phyloP scores from a whole-genome alignment of 371 early-diverging fungal species.

The Amoeboaphelidium protococcarum region DNA sequence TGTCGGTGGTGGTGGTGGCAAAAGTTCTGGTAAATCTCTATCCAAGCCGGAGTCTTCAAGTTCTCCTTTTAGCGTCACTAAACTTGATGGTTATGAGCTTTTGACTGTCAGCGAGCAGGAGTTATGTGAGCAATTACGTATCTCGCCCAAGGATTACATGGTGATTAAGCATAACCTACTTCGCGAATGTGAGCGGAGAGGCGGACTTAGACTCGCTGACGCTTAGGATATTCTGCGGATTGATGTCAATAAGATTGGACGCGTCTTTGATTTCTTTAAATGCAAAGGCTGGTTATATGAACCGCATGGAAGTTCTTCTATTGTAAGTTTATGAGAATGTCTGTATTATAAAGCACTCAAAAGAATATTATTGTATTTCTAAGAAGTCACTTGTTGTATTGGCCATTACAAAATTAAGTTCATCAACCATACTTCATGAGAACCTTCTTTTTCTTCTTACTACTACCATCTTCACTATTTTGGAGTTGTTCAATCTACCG shows the following conservation, averaged over 20 bases:
- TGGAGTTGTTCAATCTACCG: no score
- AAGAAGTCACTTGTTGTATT: no score
- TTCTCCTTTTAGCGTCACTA: conserved; percentile 34
- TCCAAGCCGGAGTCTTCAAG: not conserved
- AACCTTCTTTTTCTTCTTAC: no score
- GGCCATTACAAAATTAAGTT: no score
- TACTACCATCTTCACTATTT: no score
- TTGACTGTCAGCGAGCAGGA: conserved; percentile 45
- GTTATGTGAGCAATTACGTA: conserved; percentile 48
- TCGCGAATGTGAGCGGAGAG: conserved; percentile 44
- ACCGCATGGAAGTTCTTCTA: no score
- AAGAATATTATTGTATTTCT: no score
- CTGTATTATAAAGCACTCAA: no score
- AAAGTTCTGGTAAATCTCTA: conserved; percentile 8
- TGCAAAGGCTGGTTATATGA: conserved; percentile 53
- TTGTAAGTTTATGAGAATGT: no score
- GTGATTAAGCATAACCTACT: conserved; percentile 66
- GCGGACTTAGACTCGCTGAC: conserved; percentile 36
- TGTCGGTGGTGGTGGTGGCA: conserved; percentile 8
- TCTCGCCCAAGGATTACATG: conserved; percentile 60
- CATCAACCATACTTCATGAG: no score
- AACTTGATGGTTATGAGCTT: conserved; percentile 59
- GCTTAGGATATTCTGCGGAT: conserved; percentile 56
- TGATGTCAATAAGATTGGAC: conserved; percentile 54
- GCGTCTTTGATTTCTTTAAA: conserved; percentile 68